These are phyloP conservation scores for Isoetes engelmannii DNA, from an alignment of 83 land plant genomes.

Conservation along the genomic window DNA sequence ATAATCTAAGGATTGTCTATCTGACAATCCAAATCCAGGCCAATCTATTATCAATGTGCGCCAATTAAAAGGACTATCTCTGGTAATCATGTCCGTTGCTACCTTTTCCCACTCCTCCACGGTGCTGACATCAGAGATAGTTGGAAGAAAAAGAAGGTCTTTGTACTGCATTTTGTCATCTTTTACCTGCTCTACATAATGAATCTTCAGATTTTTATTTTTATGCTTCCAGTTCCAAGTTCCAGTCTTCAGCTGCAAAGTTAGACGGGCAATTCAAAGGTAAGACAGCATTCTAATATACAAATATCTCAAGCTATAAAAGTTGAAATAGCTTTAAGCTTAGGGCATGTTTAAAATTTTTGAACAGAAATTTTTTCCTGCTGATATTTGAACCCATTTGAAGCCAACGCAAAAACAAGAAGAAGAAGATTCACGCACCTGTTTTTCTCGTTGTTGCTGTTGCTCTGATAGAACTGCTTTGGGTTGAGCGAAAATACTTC, in stretches of 20 bases:
- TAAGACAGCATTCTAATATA: too few relatives aligned
- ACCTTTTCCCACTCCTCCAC: slow-evolving; percentile 89
- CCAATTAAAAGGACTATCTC: slow-evolving; percentile 38
- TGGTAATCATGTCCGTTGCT: slow-evolving; percentile 50
- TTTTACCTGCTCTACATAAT: slow-evolving; percentile 51
- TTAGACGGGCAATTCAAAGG: too few relatives aligned
- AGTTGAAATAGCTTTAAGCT: too few relatives aligned
- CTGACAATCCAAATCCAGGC: slow-evolving; percentile 96
- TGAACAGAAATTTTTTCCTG: too few relatives aligned
- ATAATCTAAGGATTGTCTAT: slow-evolving; percentile 76
- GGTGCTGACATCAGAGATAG: slow-evolving; percentile 96
- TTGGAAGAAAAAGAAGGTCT: slow-evolving; percentile 69
- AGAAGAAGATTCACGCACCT: too few relatives aligned
- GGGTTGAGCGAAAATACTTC: too few relatives aligned
- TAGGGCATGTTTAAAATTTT: too few relatives aligned
- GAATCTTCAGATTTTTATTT: slow-evolving; percentile 43
- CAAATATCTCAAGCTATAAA: too few relatives aligned
- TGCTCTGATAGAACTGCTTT: too few relatives aligned
- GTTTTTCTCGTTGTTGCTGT: too few relatives aligned
- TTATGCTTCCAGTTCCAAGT: slow-evolving; percentile 57
- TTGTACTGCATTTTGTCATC: slow-evolving; percentile 30
- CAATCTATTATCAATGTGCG: slow-evolving; percentile 79
- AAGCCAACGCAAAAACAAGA: too few relatives aligned
- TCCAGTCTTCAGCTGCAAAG: slow-evolving; percentile 40
- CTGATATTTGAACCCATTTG: too few relatives aligned